Percentiles rank a stretch among this genome's conserved stretches.
Conservation (phyloP, 768 basidiomycete genomes). For the Mycena albidolilacea region DNA sequence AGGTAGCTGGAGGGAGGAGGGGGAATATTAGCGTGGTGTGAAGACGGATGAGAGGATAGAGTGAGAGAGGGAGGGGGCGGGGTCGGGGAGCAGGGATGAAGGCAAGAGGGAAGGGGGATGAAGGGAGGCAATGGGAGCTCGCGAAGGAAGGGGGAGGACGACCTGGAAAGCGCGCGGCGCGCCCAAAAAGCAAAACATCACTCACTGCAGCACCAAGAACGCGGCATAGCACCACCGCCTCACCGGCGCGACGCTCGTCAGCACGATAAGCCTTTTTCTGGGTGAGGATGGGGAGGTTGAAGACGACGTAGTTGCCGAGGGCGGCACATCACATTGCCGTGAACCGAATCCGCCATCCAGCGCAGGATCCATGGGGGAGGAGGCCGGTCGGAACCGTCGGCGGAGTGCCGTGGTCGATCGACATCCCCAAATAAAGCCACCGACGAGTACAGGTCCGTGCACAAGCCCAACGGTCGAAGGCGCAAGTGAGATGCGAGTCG, state of each 20-base stretch:
- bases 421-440: too few relatives aligned
- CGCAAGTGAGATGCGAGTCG: too few relatives aligned
- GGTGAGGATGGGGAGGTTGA: constrained; percentile 69
- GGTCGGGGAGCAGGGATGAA: not conserved
- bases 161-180: not conserved
- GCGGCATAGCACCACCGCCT: constrained; percentile 73
- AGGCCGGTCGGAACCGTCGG: too few relatives aligned
- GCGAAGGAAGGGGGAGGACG: not conserved
- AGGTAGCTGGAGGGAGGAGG: constrained; percentile 64
- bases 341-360: too few relatives aligned
- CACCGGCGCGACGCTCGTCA: constrained; percentile 75
- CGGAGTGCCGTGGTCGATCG: too few relatives aligned
- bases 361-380: constrained; percentile 44
- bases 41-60: not conserved
- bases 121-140: too few relatives aligned
- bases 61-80: constrained; percentile 55
- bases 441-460: too few relatives aligned
- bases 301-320: constrained; percentile 43
- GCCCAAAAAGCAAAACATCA: constrained; percentile 45
- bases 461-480: too few relatives aligned
- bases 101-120: too few relatives aligned
- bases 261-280: constrained; percentile 80
- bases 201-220: constrained; percentile 85
- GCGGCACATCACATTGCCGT: constrained; percentile 33
- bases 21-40: constrained; percentile 61